Base-by-base conservation (phyloP, 768 basidiomycete genomes). In the Xanthoconium stramineum region DNA sequence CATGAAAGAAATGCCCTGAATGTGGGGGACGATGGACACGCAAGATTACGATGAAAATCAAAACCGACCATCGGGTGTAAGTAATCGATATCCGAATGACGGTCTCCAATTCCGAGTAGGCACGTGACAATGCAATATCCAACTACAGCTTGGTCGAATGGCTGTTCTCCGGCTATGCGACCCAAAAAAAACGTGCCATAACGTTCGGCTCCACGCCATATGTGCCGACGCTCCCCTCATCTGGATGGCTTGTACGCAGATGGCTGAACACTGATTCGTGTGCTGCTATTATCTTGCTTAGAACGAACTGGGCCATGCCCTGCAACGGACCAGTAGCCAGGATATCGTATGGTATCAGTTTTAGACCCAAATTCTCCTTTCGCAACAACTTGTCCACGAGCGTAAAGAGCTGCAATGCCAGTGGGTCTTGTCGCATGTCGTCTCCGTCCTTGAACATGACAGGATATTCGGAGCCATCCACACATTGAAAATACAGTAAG, bases 361-460 rank as follows among this genome's bases (percentile, higher is more conserved):
- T 91, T 55, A 98, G 76, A 67, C 98, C 97, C 50, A 99, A 71
- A 68, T 97, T 97, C 75, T 98, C 97, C 73, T 95, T 96, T 55
- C 94, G 77, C 58, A 98, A 74, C 28, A 99, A 72, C 47, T 90
- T 81, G 68, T 99, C 94, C 97, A 99, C 98, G 29, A 99, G 83
- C 15, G 94, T 97, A 72, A 99, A 95, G n/a, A 98, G 79, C 71
- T 99, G 97, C 48, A 98, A 89, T 29, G 98, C 95, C 37, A 99
- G 83, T 70, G 98, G 97, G 69, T 99, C 97, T 71, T 99, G 97
- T 20, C 97, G 86, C 80, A 98, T 88, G 68, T 99, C 97, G 68
- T 98, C 97, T 14, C 97, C 97, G 62, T 98, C 95, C 73, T 98
- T 99, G 81, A 98, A 98, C 57, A 99, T 98, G 50, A 98, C 83